Conservation (phyloP, 768 basidiomycete genomes). For the Macrolepiota albuminosa region DNA sequence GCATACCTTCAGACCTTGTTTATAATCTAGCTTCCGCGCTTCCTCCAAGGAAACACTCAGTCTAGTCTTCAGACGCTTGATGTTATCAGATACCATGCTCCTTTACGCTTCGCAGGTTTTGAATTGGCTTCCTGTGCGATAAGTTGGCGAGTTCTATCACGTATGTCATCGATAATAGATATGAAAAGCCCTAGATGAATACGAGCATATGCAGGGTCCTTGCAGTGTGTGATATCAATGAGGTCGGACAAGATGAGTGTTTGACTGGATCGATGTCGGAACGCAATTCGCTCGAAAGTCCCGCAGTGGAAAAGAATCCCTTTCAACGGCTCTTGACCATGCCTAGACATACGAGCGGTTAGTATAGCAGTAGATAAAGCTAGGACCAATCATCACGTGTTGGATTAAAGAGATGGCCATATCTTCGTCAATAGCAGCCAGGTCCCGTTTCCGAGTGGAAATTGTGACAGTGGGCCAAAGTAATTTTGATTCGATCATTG, state of each 20-base stretch:
- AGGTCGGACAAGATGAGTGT: slow-evolving; percentile 6
- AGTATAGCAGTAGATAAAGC: not conserved
- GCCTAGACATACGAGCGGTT: not conserved
- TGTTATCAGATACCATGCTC: not conserved
- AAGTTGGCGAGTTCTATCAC: not conserved
- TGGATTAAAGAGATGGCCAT: not conserved
- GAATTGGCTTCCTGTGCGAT: not conserved
- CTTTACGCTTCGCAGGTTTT: not conserved
- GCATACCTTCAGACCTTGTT: not conserved
- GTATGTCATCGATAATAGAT: not conserved
- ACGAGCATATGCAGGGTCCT: not conserved
- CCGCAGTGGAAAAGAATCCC: slow-evolving; percentile 5
- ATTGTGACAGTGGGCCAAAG: not conserved
- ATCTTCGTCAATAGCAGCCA: not conserved
- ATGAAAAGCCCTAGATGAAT: slow-evolving; percentile 2
- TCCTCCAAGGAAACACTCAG: not conserved
- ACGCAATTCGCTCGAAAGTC: slow-evolving; percentile 3
- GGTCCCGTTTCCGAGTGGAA: not conserved
- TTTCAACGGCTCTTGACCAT: slow-evolving; percentile 6
- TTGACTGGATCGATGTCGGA: slow-evolving; percentile 1
- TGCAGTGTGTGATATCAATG: not conserved
- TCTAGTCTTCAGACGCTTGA: not conserved
- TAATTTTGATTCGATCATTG: not conserved
- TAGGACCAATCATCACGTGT: not conserved
- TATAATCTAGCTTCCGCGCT: not conserved